phyloP scores from a whole-genome alignment of 345 rosid genomes.

The Eucalyptus shirleyi region DNA sequence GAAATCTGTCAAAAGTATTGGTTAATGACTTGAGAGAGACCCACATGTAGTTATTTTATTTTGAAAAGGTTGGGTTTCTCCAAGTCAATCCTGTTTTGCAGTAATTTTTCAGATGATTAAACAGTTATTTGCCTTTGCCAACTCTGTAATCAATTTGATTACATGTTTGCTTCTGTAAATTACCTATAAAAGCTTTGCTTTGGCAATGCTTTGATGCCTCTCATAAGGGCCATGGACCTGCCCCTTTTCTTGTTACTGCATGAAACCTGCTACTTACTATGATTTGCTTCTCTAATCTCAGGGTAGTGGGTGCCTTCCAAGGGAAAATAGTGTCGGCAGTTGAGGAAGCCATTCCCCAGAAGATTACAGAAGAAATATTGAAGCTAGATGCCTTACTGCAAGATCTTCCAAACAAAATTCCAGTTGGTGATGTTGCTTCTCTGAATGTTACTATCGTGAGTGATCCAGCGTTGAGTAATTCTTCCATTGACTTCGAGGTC shows the following conservation, averaged over 20 bases:
- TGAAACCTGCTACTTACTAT: not conserved
- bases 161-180: not conserved
- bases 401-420: constrained; percentile 46
- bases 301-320: constrained; percentile 53
- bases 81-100: not conserved
- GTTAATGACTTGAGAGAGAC: not conserved
- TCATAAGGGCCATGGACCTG: not conserved
- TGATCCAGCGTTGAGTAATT: constrained; percentile 28
- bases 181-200: not conserved
- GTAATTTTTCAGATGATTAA: not conserved
- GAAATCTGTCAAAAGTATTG: not conserved
- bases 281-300: not conserved
- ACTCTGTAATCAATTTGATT: not conserved
- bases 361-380: constrained; percentile 35
- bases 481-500: constrained; percentile 37
- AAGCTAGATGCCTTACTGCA: constrained; percentile 49
- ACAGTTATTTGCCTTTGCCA: not conserved
- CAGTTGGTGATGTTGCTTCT: constrained; percentile 30
- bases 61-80: not conserved
- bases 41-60: not conserved
- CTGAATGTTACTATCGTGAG: constrained; percentile 52
- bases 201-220: not conserved
- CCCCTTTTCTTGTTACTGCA: not conserved
- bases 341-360: constrained; percentile 36
- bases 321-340: constrained; percentile 36